phyloP scores from a whole-genome alignment of 176 grass and related monocot species.

The Elymus sibiricus region DNA sequence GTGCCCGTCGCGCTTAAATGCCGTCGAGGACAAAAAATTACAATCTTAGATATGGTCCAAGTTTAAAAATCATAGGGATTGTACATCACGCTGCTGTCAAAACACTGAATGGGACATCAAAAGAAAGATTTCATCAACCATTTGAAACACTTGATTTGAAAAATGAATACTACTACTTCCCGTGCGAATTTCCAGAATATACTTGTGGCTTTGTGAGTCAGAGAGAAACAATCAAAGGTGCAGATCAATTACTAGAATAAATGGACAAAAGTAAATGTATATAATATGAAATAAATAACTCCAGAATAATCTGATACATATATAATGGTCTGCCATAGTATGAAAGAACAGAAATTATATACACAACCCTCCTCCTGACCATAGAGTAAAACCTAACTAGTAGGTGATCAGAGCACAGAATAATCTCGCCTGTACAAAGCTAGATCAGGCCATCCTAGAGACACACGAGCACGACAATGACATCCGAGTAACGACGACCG shows the following conservation, averaged over 20 bases:
- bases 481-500: not conserved
- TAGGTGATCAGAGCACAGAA: not conserved
- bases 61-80: not conserved
- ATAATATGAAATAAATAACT: not conserved
- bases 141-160: not conserved
- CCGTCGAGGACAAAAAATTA: not conserved
- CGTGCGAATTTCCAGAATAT: too few relatives aligned
- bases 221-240: not conserved
- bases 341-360: conserved; percentile 8
- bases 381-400: not conserved
- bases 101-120: not conserved
- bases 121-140: not conserved
- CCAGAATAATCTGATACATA: not conserved
- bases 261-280: not conserved
- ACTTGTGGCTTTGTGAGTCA: too few relatives aligned
- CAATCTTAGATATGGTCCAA: not conserved
- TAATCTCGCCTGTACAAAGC: conserved; percentile 41
- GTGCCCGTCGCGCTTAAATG: not conserved
- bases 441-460: conserved; percentile 18
- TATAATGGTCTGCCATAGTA: not conserved
- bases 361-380: conserved; percentile 29
- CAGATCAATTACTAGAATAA: not conserved
- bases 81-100: not conserved
- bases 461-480: not conserved
- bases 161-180: too few relatives aligned